phyloP scores from a whole-genome alignment of 768 basidiomycete genomes.

The Boletus vinaceobasis region DNA sequence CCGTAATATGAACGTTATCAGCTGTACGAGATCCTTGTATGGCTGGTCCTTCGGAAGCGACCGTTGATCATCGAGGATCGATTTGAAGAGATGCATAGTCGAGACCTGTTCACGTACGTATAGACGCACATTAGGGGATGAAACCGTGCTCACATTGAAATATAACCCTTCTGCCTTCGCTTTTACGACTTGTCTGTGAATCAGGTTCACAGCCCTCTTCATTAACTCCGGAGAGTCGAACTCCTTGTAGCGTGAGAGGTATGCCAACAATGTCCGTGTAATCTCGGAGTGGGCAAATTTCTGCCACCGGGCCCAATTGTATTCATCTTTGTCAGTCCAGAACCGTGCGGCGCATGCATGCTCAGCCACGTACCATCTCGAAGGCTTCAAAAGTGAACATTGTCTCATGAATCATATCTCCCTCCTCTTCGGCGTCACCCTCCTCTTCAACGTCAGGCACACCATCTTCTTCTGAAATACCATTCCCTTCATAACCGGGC shows the following conservation, averaged over 20 bases:
- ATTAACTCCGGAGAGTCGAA: constrained; percentile 75
- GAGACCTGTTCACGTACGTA: constrained; percentile 62
- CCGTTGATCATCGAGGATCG: constrained; percentile 77
- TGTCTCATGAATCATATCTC: constrained; percentile 74
- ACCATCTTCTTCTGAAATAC: constrained; percentile 51
- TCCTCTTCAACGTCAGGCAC: constrained; percentile 69
- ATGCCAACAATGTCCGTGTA: constrained; percentile 76
- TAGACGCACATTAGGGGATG: constrained; percentile 4
- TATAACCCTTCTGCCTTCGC: constrained; percentile 93
- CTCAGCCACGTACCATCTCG: constrained; percentile 61
- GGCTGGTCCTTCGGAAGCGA: constrained; percentile 75
- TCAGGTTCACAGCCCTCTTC: constrained; percentile 83
- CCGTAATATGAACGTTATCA: constrained; percentile 84
- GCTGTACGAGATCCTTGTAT: constrained; percentile 74
- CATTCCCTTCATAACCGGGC: constrained; percentile 31
- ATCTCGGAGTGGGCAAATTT: constrained; percentile 88
- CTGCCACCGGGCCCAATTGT: constrained; percentile 41
- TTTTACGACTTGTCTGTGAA: constrained; percentile 88
- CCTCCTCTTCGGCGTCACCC: constrained; percentile 53
- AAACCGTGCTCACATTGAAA: constrained; percentile 69
- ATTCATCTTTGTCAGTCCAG: constrained; percentile 19
- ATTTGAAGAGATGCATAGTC: constrained; percentile 82
- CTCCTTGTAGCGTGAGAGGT: constrained; percentile 81
- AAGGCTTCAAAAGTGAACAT: constrained; percentile 91
- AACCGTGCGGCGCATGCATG: constrained; percentile 13